phyloP scores from a whole-genome alignment of 768 basidiomycete species.

The Phlebiopsis flavidoalba region DNA sequence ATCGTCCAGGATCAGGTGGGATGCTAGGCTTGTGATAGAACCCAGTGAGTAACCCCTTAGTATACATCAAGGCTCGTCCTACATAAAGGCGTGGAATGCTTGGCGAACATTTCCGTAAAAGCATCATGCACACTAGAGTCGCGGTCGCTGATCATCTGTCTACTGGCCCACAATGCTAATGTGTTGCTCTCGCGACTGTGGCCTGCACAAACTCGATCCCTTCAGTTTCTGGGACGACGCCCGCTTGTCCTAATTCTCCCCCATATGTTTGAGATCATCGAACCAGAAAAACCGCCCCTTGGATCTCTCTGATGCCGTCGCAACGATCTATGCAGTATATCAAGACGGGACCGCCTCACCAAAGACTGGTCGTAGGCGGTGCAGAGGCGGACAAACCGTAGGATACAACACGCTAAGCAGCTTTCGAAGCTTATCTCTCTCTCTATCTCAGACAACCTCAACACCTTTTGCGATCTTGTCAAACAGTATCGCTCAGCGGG shows the following conservation, averaged over 20 bases:
- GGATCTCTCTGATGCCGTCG: conserved; percentile 53
- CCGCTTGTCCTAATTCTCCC: conserved; percentile 35
- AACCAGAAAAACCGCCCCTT: conserved; percentile 34
- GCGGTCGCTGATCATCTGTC: no score
- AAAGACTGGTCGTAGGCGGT: conserved; percentile 52
- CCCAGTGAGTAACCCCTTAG: no score
- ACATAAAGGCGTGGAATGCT: no score
- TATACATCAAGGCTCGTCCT: no score
- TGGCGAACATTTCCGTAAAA: no score
- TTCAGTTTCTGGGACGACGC: conserved; percentile 24
- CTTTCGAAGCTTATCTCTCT: conserved; percentile 39
- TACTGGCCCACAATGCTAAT: neutral
- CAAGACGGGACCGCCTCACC: conserved; percentile 48
- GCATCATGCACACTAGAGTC: no score
- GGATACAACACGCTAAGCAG: conserved; percentile 33
- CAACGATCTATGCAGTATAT: conserved; percentile 41
- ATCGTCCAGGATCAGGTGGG: no score
- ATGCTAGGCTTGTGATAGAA: no score
- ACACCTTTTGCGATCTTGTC: no score
- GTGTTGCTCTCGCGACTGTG: conserved; percentile 26
- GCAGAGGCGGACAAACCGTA: conserved; percentile 40
- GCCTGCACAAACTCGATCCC: conserved; percentile 30
- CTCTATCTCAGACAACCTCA: conserved; percentile 27
- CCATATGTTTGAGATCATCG: conserved; percentile 47
- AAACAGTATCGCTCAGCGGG: conserved; percentile 49